Percentiles rank a stretch among this genome's conserved stretches.
These are phyloP conservation scores for Petunia hybrid DNA, from an alignment of 305 asterid species.

Conservation along the genomic window DNA sequence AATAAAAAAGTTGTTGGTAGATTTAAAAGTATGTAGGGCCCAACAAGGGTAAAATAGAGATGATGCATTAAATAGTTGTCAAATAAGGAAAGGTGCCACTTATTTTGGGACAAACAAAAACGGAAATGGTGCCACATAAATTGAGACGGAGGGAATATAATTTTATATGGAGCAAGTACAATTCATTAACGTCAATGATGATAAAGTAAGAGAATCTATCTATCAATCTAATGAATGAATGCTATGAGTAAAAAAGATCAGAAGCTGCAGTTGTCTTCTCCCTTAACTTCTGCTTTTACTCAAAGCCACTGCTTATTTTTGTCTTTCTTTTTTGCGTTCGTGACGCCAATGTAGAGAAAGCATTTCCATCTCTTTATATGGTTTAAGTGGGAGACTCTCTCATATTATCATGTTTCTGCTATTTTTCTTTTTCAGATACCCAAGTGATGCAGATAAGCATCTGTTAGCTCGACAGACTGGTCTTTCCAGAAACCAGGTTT, in stretches of 20 bases:
- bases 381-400: conserved; percentile 47
- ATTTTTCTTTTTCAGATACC: conserved; percentile 85
- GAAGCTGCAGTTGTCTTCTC: conserved; percentile 49
- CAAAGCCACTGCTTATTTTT: conserved; percentile 26
- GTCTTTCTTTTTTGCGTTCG: conserved; percentile 48
- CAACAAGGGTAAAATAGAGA: no score
- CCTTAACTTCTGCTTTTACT: conserved; percentile 44
- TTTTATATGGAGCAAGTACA: background rate
- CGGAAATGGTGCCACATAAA: no score
- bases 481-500: conserved; percentile 92
- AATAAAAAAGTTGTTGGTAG: no score
- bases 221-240: conserved; percentile 19
- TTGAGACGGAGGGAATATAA: background rate
- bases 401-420: conserved; percentile 51
- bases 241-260: conserved; percentile 28
- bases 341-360: conserved; percentile 63
- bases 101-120: no score
- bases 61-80: no score
- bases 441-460: conserved; percentile 99
- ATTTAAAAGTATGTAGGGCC: no score
- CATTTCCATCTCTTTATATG: conserved; percentile 49
- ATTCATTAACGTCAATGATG: conserved; percentile 10
- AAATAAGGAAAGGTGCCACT: no score
- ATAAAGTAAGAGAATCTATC: conserved; percentile 36
- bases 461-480: conserved; percentile 98